Evolutionary conservation across 2,329 filamentous ascomycete genomes (phyloP).

Genomic region (Phaeosphaeria sp.): DNA sequence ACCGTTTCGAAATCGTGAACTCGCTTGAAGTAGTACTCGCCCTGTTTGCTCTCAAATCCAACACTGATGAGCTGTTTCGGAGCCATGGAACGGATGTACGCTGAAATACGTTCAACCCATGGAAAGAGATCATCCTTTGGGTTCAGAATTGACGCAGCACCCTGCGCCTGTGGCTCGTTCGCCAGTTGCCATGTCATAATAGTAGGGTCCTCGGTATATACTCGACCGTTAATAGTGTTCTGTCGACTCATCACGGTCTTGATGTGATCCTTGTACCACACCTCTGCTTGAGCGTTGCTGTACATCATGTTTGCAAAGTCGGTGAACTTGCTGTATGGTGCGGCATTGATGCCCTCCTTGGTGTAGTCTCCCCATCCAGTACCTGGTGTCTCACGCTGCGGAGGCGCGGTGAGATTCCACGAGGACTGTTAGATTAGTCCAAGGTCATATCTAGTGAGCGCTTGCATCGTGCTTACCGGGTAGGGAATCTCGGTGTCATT

Average conservation of each 20-base stretch:
- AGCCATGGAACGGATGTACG: constrained; percentile 45
- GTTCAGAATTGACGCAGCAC: constrained; percentile 25
- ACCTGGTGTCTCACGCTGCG: constrained; percentile 40
- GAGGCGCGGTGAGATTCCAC: constrained; percentile 48
- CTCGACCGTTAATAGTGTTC: constrained; percentile 47
- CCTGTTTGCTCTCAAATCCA: constrained; percentile 50
- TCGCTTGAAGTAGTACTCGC: constrained; percentile 49
- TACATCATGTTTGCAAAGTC: constrained; percentile 47
- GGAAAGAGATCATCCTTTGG: constrained; percentile 44
- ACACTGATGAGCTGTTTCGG: constrained; percentile 49
- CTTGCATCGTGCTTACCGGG: constrained; percentile 19
- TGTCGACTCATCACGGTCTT: constrained; percentile 42
- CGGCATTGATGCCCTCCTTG: constrained; percentile 41
- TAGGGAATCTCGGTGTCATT: constrained; percentile 47
- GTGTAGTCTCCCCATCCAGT: constrained; percentile 53
- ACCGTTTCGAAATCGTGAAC: constrained; percentile 47
- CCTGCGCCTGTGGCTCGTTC: constrained; percentile 48
- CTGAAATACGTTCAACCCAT: constrained; percentile 46
- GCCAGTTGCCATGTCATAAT: constrained; percentile 53
- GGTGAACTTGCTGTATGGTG: constrained; percentile 35
- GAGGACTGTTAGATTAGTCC: constrained; percentile 14
- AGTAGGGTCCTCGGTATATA: constrained; percentile 47
- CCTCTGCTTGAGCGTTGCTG: constrained; percentile 41
- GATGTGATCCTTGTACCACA: constrained; percentile 49
- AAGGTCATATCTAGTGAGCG: background rate